A percentile compares a stretch with the other conserved stretches of the same genome.
Evolutionary conservation across 176 grass and related monocot species (phyloP).

Genomic region (Oryza longistaminata): DNA sequence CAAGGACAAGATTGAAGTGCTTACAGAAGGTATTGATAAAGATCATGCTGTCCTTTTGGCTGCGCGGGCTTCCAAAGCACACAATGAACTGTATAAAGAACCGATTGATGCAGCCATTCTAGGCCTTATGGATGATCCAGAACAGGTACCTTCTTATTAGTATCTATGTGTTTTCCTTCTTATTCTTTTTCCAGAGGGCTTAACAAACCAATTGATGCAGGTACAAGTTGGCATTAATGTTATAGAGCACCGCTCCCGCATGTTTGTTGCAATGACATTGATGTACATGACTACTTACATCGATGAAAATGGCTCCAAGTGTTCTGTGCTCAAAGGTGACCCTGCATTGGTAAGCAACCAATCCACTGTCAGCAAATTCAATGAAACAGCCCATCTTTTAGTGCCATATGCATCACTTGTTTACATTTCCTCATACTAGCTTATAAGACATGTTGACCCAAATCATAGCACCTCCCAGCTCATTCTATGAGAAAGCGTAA

Average conservation of each 20-base stretch:
- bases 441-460: too few species aligned
- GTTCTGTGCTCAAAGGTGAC: slow-evolving; percentile 24
- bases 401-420: too few species aligned
- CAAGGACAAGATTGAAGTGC: slow-evolving; percentile 7
- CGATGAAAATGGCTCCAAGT: slow-evolving; percentile 1
- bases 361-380: too few species aligned
- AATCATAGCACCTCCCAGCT: too few species aligned
- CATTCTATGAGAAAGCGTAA: too few species aligned
- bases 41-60: slow-evolving; percentile 26
- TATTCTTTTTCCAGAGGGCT: not conserved
- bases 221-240: not conserved
- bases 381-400: too few species aligned
- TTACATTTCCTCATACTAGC: too few species aligned
- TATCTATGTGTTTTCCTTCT: not conserved
- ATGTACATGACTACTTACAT: not conserved
- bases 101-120: slow-evolving; percentile 30
- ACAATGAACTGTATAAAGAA: slow-evolving; percentile 25
- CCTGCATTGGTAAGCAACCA: not conserved
- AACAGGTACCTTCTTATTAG: not conserved
- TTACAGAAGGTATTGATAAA: not conserved
- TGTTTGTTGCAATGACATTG: not conserved
- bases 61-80: not conserved
- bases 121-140: slow-evolving; percentile 7
- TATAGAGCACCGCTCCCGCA: not conserved
- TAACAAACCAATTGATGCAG: not conserved